These are phyloP conservation scores for Boletellus ananiceps DNA, from an alignment of 768 basidiomycete species.

Conservation along the genomic window DNA sequence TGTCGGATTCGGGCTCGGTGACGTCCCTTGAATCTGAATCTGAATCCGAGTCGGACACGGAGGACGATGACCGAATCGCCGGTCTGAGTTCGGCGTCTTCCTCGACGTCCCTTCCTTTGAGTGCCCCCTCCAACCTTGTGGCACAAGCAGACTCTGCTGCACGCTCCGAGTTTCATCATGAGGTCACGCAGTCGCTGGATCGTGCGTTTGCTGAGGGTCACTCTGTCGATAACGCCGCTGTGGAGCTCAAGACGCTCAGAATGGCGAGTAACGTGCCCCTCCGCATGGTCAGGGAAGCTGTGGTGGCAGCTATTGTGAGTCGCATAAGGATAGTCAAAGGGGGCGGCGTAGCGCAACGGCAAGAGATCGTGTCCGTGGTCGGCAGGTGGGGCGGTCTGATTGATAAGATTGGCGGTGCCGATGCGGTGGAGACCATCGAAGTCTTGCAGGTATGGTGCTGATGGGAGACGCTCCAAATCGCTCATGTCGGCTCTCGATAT, in stretches of 20 bases:
- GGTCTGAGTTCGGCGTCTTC: conserved; percentile 40
- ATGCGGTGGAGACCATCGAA: conserved; percentile 74
- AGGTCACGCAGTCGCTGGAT: conserved; percentile 81
- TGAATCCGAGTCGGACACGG: conserved; percentile 36
- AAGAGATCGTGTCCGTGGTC: conserved; percentile 59
- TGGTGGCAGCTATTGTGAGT: conserved; percentile 80
- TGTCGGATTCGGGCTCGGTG: conserved; percentile 55
- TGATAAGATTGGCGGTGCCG: conserved; percentile 74
- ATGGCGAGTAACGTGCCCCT: conserved; percentile 95
- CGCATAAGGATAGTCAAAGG: conserved; percentile 60
- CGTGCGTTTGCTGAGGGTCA: conserved; percentile 91
- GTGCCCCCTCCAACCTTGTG: conserved; percentile 35
- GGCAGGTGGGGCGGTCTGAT: conserved; percentile 81
- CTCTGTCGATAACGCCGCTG: conserved; percentile 86
- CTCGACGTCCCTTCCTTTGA: conserved; percentile 42
- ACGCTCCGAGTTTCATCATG: conserved; percentile 67
- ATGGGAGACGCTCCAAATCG: neutral
- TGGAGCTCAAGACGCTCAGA: conserved; percentile 93
- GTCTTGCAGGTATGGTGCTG: conserved; percentile 59
- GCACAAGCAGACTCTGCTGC: conserved; percentile 41
- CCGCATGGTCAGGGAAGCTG: conserved; percentile 78
- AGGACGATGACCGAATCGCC: conserved; percentile 38
- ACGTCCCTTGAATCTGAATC: conserved; percentile 49
- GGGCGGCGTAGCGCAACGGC: conserved; percentile 54
- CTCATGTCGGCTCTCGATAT: neutral